Evolutionary conservation across 768 basidiomycete genomes (phyloP).

Genomic region (Pholiota molesta): DNA sequence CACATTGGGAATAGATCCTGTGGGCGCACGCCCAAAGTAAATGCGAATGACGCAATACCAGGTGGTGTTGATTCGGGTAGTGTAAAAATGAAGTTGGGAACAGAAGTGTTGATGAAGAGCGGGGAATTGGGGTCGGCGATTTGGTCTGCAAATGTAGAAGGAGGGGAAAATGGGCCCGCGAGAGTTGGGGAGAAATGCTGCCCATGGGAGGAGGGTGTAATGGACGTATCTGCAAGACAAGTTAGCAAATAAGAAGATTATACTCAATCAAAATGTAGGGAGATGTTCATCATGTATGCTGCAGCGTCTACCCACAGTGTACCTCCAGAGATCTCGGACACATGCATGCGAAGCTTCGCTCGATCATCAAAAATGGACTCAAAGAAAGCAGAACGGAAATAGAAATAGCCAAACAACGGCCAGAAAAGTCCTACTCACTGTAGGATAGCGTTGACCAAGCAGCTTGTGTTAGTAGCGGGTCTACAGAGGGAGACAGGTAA

Average conservation of each 20-base stretch:
- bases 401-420: background rate
- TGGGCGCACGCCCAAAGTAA: slow-evolving; percentile 79
- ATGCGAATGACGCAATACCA: slow-evolving; percentile 86
- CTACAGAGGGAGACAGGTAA: slow-evolving; percentile 40
- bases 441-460: slow-evolving; percentile 86
- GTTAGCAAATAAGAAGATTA: background rate
- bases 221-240: slow-evolving; percentile 63
- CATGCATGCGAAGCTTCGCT: too few relatives aligned
- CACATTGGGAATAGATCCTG: slow-evolving; percentile 84
- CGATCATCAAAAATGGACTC: too few relatives aligned
- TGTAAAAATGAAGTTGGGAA: slow-evolving; percentile 75
- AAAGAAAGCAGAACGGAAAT: background rate
- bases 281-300: too few relatives aligned
- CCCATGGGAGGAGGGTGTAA: slow-evolving; percentile 49
- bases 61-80: slow-evolving; percentile 60
- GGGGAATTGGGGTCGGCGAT: slow-evolving; percentile 70
- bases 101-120: slow-evolving; percentile 70
- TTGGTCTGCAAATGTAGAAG: slow-evolving; percentile 74
- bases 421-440: slow-evolving; percentile 45
- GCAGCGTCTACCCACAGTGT: too few relatives aligned
- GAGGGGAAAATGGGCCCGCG: slow-evolving; percentile 58
- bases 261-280: background rate
- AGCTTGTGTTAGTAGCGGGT: slow-evolving; percentile 87
- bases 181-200: slow-evolving; percentile 71
- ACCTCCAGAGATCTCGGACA: too few relatives aligned